phyloP scores from a whole-genome alignment of 164 flowering plant species.

The Hamamelis virginiana region DNA sequence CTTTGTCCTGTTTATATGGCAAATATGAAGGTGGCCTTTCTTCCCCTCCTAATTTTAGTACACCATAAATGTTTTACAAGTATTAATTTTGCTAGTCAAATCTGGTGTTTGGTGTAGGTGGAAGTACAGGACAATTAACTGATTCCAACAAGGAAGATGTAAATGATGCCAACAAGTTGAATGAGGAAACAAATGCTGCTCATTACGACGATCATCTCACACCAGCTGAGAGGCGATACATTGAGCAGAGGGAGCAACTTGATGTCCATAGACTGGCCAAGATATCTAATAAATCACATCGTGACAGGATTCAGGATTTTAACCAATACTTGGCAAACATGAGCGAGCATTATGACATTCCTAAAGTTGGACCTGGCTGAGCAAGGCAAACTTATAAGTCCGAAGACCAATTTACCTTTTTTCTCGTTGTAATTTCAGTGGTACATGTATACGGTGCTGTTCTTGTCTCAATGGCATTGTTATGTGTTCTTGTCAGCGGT shows the following conservation, averaged over 20 bases:
- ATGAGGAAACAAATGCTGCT: constrained; percentile 36
- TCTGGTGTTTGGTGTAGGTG: constrained; percentile 30
- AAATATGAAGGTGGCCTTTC: too few species aligned
- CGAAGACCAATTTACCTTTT: neutral
- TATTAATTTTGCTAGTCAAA: neutral
- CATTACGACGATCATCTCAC: constrained; percentile 59
- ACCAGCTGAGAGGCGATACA: constrained; percentile 86
- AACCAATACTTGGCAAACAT: constrained; percentile 92
- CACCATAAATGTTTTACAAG: neutral
- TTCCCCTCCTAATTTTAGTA: too few species aligned
- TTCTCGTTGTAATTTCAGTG: neutral
- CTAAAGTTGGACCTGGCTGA: constrained; percentile 98
- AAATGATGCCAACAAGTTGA: constrained; percentile 29
- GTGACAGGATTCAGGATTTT: constrained; percentile 83
- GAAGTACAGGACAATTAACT: constrained; percentile 27
- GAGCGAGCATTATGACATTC: constrained; percentile 99
- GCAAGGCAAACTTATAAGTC: neutral
- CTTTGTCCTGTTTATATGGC: too few species aligned
- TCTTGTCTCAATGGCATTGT: neutral
- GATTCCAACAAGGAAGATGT: constrained; percentile 36
- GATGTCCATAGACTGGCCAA: constrained; percentile 64
- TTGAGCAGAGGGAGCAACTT: constrained; percentile 68
- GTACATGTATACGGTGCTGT: neutral
- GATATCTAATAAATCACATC: constrained; percentile 86
- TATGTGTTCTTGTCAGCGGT: neutral